These are phyloP conservation scores for Gyromitra esculenta DNA, from an alignment of 2,329 filamentous ascomycete genomes.

Conservation along the genomic window DNA sequence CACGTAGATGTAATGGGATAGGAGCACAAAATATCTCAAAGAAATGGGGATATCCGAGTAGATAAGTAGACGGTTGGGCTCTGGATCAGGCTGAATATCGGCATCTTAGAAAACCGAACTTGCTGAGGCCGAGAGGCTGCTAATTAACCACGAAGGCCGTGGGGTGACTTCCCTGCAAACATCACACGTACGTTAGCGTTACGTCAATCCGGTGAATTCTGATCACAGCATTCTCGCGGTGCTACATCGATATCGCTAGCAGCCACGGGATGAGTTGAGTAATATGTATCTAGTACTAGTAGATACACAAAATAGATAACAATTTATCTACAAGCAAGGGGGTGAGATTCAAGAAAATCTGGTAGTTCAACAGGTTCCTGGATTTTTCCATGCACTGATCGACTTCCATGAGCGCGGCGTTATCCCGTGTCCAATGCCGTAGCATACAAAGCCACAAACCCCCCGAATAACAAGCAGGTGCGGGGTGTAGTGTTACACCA, in stretches of 20 bases:
- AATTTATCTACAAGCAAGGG: not conserved
- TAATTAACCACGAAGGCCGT: conserved; percentile 34
- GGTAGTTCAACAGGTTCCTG: not conserved
- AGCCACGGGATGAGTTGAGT: too few relatives aligned
- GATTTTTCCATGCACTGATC: not conserved
- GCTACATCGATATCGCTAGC: not conserved
- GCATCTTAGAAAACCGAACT: not conserved
- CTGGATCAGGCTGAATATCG: conserved; percentile 10
- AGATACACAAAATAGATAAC: not conserved
- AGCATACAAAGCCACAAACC: too few relatives aligned
- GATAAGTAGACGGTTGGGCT: not conserved
- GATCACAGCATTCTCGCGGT: conserved; percentile 12
- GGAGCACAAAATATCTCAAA: not conserved
- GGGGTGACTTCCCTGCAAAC: conserved; percentile 23
- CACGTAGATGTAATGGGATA: conserved; percentile 2
- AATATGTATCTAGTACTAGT: not conserved
- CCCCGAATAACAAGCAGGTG: too few relatives aligned
- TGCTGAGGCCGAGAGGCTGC: conserved; percentile 14
- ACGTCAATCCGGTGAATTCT: conserved; percentile 33
- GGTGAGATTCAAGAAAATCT: not conserved
- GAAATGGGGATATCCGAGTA: not conserved
- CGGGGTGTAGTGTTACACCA: too few relatives aligned
- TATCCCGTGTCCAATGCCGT: too few relatives aligned
- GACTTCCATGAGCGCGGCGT: too few relatives aligned
- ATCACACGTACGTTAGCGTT: conserved; percentile 34